Evolutionary conservation across 1,284 basidiomycete species (phyloP).

Genomic region (Moniliophthora roreri): DNA sequence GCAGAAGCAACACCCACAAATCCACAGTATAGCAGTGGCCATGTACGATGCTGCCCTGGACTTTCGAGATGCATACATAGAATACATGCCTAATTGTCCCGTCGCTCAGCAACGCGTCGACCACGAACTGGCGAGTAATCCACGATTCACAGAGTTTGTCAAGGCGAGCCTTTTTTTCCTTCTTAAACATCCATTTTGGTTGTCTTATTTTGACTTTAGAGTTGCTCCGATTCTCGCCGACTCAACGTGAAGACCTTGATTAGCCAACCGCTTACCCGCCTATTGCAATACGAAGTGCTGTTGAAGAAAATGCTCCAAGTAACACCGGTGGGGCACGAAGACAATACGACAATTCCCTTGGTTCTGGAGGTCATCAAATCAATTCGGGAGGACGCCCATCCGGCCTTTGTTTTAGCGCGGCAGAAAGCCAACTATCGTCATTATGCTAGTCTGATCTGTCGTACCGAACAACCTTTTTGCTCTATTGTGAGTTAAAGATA

Average conservation of each 20-base stretch:
- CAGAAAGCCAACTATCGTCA: constrained; percentile 88
- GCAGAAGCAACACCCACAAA: constrained; percentile 83
- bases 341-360: constrained; percentile 75
- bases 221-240: constrained; percentile 71
- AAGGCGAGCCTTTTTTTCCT: constrained; percentile 64
- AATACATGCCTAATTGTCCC: constrained; percentile 92
- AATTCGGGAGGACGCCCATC: constrained; percentile 82
- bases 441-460: constrained; percentile 75
- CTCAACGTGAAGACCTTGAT: constrained; percentile 88
- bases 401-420: constrained; percentile 79
- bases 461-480: constrained; percentile 79
- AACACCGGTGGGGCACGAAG: constrained; percentile 73
- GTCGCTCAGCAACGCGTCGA: constrained; percentile 91
- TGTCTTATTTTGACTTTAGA: constrained; percentile 34
- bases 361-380: constrained; percentile 84
- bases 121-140: constrained; percentile 82
- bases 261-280: constrained; percentile 83
- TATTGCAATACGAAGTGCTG: constrained; percentile 87
- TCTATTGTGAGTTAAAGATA: constrained; percentile 60
- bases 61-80: constrained; percentile 91
- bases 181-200: background rate
- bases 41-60: constrained; percentile 88
- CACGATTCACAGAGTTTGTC: constrained; percentile 78
- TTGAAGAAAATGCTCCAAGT: constrained; percentile 78
- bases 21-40: constrained; percentile 83